Conservation (phyloP, 2,329 filamentous ascomycete genomes). For the Alternaria infectoria region DNA sequence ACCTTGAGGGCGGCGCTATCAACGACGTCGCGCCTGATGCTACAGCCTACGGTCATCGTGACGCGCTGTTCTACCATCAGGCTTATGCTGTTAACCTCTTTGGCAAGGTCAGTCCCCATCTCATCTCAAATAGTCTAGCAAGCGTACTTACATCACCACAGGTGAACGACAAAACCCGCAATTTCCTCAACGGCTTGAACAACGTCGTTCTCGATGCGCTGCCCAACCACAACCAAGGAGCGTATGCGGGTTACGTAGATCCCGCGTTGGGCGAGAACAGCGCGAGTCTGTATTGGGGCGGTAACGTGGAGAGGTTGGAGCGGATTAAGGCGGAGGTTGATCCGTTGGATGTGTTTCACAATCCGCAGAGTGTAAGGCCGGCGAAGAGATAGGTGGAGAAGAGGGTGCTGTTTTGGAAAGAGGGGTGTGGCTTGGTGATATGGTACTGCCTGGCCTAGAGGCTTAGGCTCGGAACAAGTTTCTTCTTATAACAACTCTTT, state of each 20-base stretch:
- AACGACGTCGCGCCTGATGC: conserved; percentile 40
- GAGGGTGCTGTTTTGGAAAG: background rate
- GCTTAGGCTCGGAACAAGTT: background rate
- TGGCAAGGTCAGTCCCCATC: conserved; percentile 17
- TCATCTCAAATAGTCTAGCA: background rate
- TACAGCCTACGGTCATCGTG: conserved; percentile 43
- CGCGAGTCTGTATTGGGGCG: conserved; percentile 56
- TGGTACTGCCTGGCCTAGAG: background rate
- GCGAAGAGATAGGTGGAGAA: conserved; percentile 12
- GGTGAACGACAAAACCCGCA: conserved; percentile 44
- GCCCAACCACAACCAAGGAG: conserved; percentile 48
- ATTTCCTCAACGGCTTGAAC: conserved; percentile 52
- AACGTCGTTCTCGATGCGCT: conserved; percentile 42
- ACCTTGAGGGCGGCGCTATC: conserved; percentile 43
- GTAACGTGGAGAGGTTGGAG: conserved; percentile 44
- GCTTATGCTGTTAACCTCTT: conserved; percentile 47
- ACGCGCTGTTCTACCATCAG: conserved; percentile 45
- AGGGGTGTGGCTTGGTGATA: background rate
- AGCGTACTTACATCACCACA: background rate
- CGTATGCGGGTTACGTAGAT: conserved; percentile 61
- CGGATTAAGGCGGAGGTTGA: conserved; percentile 50
- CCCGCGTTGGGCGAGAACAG: conserved; percentile 52
- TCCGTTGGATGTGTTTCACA: conserved; percentile 46
- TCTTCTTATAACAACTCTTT: background rate
- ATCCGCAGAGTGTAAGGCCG: conserved; percentile 44